These are phyloP conservation scores for Solanum hybrid DNA, from an alignment of 305 asterid genomes.

Conservation along the genomic window DNA sequence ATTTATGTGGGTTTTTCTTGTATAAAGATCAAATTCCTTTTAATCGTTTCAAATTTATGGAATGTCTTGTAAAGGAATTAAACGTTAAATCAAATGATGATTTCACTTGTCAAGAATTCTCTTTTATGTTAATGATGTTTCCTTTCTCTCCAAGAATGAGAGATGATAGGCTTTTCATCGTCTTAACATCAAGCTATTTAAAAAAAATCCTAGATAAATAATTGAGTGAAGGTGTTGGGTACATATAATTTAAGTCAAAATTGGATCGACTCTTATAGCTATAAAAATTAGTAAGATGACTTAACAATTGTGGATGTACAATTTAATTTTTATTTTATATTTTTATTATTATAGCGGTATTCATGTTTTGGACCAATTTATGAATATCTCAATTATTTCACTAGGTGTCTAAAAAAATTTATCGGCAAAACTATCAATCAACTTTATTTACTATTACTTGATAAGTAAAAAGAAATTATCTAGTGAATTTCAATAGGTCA, in stretches of 20 bases:
- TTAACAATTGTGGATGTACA: not conserved
- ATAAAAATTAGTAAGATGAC: not conserved
- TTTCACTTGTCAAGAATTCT: not conserved
- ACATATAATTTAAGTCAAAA: not conserved
- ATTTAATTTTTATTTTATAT: not conserved
- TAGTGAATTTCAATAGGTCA: not conserved
- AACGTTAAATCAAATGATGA: not conserved
- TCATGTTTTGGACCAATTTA: not conserved
- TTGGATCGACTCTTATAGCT: not conserved
- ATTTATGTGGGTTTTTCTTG: not conserved
- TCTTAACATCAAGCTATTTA: not conserved
- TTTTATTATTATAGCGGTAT: not conserved
- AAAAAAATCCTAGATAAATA: not conserved
- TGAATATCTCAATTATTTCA: not conserved
- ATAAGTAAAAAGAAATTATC: not conserved
- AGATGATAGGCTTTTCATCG: not conserved
- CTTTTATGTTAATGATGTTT: not conserved
- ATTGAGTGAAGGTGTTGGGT: not conserved
- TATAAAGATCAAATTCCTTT: not conserved
- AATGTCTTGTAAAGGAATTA: not conserved
- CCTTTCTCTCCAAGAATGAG: not conserved
- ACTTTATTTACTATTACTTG: not conserved
- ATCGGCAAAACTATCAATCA: not conserved
- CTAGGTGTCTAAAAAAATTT: not conserved
- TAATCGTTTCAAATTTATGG: not conserved